Base-by-base conservation (phyloP, 495 filamentous ascomycete genomes). In the Trichodelitschia bisporula region DNA sequence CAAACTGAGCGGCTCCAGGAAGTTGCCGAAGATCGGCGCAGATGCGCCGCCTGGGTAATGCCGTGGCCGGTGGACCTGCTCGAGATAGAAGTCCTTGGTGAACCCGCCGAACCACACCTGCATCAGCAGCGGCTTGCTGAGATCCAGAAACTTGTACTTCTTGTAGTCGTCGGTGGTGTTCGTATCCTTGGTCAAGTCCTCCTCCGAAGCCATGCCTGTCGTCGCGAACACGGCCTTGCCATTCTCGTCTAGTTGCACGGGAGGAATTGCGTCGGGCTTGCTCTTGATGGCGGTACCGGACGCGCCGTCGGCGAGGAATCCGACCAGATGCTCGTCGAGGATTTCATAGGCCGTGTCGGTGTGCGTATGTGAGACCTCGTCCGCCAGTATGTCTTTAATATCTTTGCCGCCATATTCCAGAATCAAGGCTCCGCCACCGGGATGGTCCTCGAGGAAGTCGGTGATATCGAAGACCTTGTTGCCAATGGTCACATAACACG, bases 21-120 rank as follows among this genome's bases (percentile, higher is more conserved):
- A 86, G 52, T 99, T 99, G 25, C 89, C 89, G 51, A 99, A 99
- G 18, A 99, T 51, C 4, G 86, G 89, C 18, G 89, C 86, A 3
- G 82, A 91, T 34, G 69, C 67, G 24, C 86, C 86, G 31, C 80
- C 79, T 41, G 66, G 82, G 62, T 93, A 95, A 55, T 95, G 80
- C 33, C 84, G 68, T 15, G 84, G 84, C 28, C 84, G 69, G 48
- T 99, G 89, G 20, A 99, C 76, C 51, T 99, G 83, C 30, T 92
- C 70, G 8, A 99, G 64, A 41, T 99, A 99, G 46, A 95, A 95
- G 18, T 77, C 67, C 45, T 91, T 95, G 37, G 53, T 66, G 54
- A 93, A 99, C 6, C 72, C 74, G 31, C 83, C 75, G 37, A 47
- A 56, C 79, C 79, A 93, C 12, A 99, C 66, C 50, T 99, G 89